Base-by-base conservation (phyloP, 2,329 filamentous ascomycete genomes). In the Botryotinia convoluta region DNA sequence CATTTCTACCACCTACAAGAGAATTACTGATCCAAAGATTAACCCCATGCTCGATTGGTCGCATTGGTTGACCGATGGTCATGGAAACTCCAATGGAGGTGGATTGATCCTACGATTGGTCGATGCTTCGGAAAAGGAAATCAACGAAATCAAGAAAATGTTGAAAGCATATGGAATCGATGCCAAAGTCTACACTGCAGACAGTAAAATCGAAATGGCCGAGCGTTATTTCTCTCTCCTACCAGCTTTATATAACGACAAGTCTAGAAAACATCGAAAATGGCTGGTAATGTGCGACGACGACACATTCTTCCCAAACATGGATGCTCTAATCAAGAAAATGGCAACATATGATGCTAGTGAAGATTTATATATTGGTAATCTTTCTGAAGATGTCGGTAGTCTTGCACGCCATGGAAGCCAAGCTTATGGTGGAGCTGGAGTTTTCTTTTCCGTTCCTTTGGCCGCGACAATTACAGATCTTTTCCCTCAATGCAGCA, bases 1-100 rank as follows among this genome's bases (percentile, higher is more conserved):
- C 59, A 86, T 89, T 8, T 89, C 87, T 1, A 89, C 87, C 14
- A 88, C 87, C 3, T 89, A 86, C 81, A 83, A 85, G 76, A 83
- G 87, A 73, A 86, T 89, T 77, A 86, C 82, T 77, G 85, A 87
- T 75, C 81, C 84, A 0, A 83, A 83, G 71, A 88, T 85, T 3
- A 86, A 83, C 70, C 86, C 87, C 0, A 85, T 89, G 69, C 85
- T 86, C 75, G 87, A 89, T 78, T 89, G 88, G 88, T 84, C 86
- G 8, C 88, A 86, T 80, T 89, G 87, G 87, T 82, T 89, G 74
- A 89, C 87, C 4, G 86, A 89, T 77, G 85, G 86, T 74, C 83
- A 84, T 65, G 87, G 87, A 62, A 82, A 84, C 70, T 87, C 87
- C 45, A 89, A 89, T 75, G 87, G 87, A 29, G 87, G 84, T 62